Base-by-base conservation (phyloP, 768 basidiomycete genomes). In the Hypholoma sublateritium region DNA sequence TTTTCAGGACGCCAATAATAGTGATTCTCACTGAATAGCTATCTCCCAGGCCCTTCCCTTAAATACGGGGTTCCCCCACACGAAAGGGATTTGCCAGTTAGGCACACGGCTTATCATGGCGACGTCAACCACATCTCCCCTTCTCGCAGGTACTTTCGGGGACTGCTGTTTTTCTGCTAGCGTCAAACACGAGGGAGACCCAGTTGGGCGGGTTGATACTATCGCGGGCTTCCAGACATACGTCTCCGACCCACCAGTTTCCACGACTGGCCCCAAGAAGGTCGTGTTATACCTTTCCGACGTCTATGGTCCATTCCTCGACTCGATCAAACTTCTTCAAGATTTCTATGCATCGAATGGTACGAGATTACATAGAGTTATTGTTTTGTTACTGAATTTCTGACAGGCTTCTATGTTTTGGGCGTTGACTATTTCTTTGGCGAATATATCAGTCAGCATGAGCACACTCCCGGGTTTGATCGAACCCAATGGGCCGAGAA, bases 311-410 rank as follows among this genome's bases (percentile, higher is more conserved):
- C 80, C 86, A 2, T 77, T 85, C 56, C 85, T 74, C 62, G 50
- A 80, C 58, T 88, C 87, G 66, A 79, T 77, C 47, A 73, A 85
- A 67, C 72, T 87, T 19, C 55, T 88, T 5, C 84, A 86, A 64
- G 86, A 89, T 65, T 88, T 80, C 62, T 85, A 81, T 58, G 86
- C 87, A 1, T 71, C 79, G 6, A 73, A 81, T 17, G 86, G 87
- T 87, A 53, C 1, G 71, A 50, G 25, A 34, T 50, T 3, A 17
- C 4, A 14, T 9, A 25, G 9, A 37, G 19, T 16, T 22, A n/a
- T 36, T 5, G 16, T 22, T 28, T 28, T 7, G 16, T 16, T 24
- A 24, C 0, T 16, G 24, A 22, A 16, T 52, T 9, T 25, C 21
- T 19, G 4, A 12, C 43, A 86, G 85, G 85, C 1, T 86, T 79